These are phyloP conservation scores for Tritrichomonas foetus DNA, from an alignment of 208 protist genomes.

Conservation along the genomic window DNA sequence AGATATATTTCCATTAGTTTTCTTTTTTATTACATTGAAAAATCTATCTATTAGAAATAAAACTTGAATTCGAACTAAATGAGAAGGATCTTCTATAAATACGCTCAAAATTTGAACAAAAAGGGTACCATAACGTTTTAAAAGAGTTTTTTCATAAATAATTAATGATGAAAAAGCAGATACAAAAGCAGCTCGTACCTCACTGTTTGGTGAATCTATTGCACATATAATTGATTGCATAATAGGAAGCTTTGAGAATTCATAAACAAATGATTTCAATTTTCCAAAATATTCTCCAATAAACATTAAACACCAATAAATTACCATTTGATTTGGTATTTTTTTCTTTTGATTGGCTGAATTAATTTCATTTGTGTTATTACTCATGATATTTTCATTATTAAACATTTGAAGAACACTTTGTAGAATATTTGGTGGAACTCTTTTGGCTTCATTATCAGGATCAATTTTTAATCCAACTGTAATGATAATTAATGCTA, in stretches of 20 bases:
- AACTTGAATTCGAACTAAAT: neutral
- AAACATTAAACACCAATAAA: neutral
- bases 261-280: neutral
- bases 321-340: neutral
- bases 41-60: neutral
- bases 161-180: neutral
- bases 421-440: neutral
- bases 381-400: no score
- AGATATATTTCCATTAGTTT: no score
- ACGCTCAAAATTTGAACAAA: neutral
- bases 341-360: neutral
- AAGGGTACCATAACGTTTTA: neutral
- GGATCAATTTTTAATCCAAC: neutral
- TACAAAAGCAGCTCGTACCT: neutral
- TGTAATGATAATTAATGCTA: neutral
- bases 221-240: neutral
- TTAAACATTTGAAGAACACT: no score
- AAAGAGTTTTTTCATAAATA: neutral
- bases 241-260: neutral
- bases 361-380: no score
- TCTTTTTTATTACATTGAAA: no score
- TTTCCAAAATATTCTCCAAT: neutral
- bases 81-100: neutral
- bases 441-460: neutral
- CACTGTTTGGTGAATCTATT: neutral